phyloP scores from a whole-genome alignment of 2,329 filamentous ascomycete genomes.

The Sclerotinia subarctica region DNA sequence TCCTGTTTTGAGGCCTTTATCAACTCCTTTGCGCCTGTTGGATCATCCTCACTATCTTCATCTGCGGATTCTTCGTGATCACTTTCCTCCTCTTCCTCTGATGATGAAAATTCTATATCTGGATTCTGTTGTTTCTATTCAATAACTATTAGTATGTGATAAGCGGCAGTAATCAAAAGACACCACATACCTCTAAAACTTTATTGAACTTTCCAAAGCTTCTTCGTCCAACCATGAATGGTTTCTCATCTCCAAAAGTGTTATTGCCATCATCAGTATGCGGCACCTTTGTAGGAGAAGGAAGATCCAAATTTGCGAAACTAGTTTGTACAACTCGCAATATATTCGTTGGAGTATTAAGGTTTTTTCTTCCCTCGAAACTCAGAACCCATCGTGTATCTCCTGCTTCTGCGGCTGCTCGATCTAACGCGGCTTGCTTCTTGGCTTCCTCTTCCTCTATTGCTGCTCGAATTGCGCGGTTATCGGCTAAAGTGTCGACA shows the following conservation, averaged over 20 bases:
- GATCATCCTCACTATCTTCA: slow-evolving; percentile 36
- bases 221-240: slow-evolving; percentile 42
- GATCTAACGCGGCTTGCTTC: slow-evolving; percentile 58
- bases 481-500: slow-evolving; percentile 50
- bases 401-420: slow-evolving; percentile 58
- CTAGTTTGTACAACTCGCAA: slow-evolving; percentile 61
- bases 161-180: background rate
- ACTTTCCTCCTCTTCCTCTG: slow-evolving; percentile 37
- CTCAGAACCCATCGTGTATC: slow-evolving; percentile 76
- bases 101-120: slow-evolving; percentile 39
- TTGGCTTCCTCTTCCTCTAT: slow-evolving; percentile 65
- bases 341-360: slow-evolving; percentile 37
- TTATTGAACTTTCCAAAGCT: slow-evolving; percentile 50
- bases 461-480: slow-evolving; percentile 59
- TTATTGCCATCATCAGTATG: slow-evolving; percentile 33
- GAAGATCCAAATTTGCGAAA: slow-evolving; percentile 49
- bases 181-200: slow-evolving; percentile 37
- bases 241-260: slow-evolving; percentile 34
- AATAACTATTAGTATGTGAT: slow-evolving; percentile 20
- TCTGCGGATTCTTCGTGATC: slow-evolving; percentile 28
- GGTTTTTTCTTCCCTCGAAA: slow-evolving; percentile 43
- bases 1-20: slow-evolving; percentile 47
- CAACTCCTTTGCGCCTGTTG: slow-evolving; percentile 45
- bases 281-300: slow-evolving; percentile 24
- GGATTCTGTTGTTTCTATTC: slow-evolving; percentile 42